A percentile compares a stretch with the other conserved stretches of the same genome.
phyloP scores from a whole-genome alignment of 1,284 basidiomycete species.

The Anthracocystis setariae region DNA sequence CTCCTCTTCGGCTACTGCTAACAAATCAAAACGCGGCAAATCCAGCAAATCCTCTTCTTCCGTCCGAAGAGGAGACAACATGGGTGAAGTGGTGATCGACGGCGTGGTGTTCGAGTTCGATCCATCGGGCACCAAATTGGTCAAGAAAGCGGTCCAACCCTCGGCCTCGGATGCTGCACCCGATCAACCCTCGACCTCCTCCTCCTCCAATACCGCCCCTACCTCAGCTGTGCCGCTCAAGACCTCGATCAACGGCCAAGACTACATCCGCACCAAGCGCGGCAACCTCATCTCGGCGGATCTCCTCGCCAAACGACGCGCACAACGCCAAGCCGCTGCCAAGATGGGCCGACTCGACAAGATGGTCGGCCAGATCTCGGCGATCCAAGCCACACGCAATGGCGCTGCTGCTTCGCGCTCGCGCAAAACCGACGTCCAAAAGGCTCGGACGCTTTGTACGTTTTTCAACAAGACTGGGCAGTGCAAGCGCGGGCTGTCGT shows the following conservation, averaged over 20 bases:
- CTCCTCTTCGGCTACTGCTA: constrained; percentile 5
- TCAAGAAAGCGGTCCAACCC: constrained; percentile 61
- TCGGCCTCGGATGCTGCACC: constrained; percentile 3
- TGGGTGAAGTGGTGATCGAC: constrained; percentile 70
- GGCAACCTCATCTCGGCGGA: constrained; percentile 69
- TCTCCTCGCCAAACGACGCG: constrained; percentile 57
- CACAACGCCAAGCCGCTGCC: constrained; percentile 42
- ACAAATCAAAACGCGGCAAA: constrained; percentile 4
- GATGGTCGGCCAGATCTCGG: constrained; percentile 51
- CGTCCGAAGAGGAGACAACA: constrained; percentile 57
- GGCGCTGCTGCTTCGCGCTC: constrained; percentile 5
- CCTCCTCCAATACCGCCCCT: background rate
- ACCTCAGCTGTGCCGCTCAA: constrained; percentile 29
- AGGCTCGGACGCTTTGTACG: constrained; percentile 48
- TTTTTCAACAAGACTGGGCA: constrained; percentile 61
- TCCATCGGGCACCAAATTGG: constrained; percentile 70
- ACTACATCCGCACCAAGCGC: constrained; percentile 68
- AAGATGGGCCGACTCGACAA: constrained; percentile 51
- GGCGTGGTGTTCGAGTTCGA: constrained; percentile 71
- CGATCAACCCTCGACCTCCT: background rate
- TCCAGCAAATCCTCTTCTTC: constrained; percentile 22
- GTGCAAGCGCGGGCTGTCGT: constrained; percentile 63
- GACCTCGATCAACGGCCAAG: constrained; percentile 68
- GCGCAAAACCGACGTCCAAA: constrained; percentile 14
- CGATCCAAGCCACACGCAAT: constrained; percentile 46